phyloP scores from a whole-genome alignment of 768 basidiomycete genomes.

The Serendipita sp. region DNA sequence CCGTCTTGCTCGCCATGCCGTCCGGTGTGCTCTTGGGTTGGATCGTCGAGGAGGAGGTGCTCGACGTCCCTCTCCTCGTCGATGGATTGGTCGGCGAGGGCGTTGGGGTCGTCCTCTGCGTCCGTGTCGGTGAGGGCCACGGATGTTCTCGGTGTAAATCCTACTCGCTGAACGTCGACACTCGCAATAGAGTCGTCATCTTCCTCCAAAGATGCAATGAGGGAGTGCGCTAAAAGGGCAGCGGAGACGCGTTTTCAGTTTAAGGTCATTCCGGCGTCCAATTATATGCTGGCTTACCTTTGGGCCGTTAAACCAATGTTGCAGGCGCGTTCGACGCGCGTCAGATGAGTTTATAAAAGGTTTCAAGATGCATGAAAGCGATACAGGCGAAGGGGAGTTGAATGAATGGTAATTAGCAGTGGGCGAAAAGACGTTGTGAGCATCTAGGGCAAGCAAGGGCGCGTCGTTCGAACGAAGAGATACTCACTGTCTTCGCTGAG shows the following conservation, averaged over 20 bases:
- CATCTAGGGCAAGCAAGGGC: background rate
- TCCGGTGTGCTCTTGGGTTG: background rate
- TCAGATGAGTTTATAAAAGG: background rate
- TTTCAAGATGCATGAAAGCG: background rate
- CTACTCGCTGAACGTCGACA: background rate
- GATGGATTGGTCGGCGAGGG: too few species aligned
- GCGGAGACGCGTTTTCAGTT: background rate
- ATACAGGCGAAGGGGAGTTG: background rate
- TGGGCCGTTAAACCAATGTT: background rate
- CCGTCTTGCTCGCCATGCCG: background rate
- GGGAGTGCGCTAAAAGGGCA: background rate
- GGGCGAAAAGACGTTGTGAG: background rate
- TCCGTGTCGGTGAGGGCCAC: background rate
- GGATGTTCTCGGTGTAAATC: background rate
- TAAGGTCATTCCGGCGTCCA: too few species aligned
- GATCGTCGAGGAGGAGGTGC: background rate
- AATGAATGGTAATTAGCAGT: background rate
- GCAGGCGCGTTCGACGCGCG: background rate
- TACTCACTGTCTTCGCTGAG: background rate
- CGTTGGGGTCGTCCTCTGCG: background rate
- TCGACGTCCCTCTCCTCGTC: conserved; percentile 1
- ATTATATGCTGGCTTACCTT: background rate
- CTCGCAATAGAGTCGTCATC: background rate
- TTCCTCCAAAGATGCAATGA: background rate
- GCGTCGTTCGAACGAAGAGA: background rate